Base-by-base conservation (phyloP, 495 filamentous ascomycete genomes). In the Zalerion maritima region DNA sequence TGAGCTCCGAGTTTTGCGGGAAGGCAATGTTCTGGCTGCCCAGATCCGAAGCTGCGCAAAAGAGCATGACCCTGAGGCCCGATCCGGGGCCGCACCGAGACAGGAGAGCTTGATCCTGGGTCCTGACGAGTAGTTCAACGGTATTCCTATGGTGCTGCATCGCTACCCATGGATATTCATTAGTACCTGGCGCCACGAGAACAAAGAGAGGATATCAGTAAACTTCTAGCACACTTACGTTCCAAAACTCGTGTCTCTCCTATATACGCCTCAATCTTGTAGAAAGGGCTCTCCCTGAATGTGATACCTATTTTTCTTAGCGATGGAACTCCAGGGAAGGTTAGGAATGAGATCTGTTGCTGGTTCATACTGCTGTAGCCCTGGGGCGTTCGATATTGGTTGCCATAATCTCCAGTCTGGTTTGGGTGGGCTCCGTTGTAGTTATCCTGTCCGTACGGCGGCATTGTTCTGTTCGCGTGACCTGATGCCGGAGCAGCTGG, bases 1-100 rank as follows among this genome's bases (percentile, higher is more conserved):
- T 86, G 25, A 97, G 60, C 50, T 94, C 89, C 14, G 86, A 73
- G 54, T 94, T 83, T 36, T 85, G 71, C 1, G 89, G 89, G 40
- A 97, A 97, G 1, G 79, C 59, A 20, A 96, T 73, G 35, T 96
- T 85, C 57, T 73, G 62, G 51, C 72, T 11, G 48, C 67, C 39
- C 35, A 58, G 20, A 66, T 67, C 39, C 62, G 55, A 64, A 3
- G 37, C 60, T 4, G 78, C 77, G 34, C 83, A 89, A 45, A 84
- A 93, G 9, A 94, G 59, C 73, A 94, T 81, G 23, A 86, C 59
- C 21, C 69, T 63, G 21, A 73, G 43, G 21, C 65, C 56, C 0
- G 52, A 45, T 29, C 85, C 73, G 7, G 34, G 48, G 29, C 52
- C 52, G 36, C 78, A 52, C 32, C 50, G 58, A 29, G 60, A 43